These are phyloP conservation scores for Trypanosoma avium DNA, from an alignment of 208 protist genomes.

Conservation along the genomic window DNA sequence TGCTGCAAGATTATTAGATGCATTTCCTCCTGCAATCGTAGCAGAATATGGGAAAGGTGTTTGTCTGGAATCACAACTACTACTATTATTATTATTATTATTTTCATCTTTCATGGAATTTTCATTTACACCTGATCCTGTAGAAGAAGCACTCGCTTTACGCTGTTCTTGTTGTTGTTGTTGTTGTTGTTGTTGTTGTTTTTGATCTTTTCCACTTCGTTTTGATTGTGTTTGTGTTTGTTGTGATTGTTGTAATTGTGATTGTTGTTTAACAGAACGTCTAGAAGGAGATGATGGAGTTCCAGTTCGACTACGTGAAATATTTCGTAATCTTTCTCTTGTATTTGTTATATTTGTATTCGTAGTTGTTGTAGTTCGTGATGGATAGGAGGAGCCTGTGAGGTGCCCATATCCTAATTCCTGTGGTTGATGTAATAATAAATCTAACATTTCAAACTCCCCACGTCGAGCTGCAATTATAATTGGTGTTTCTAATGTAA, in stretches of 20 bases:
- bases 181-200: neutral
- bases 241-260: neutral
- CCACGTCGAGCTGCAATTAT: conserved; percentile 52
- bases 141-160: too few relatives aligned
- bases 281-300: neutral
- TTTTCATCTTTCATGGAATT: neutral
- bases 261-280: neutral
- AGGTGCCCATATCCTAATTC: neutral
- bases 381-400: too few relatives aligned
- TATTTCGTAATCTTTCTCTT: neutral
- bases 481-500: conserved; percentile 55
- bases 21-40: neutral
- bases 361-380: neutral
- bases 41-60: too few relatives aligned
- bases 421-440: conserved; percentile 22
- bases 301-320: neutral
- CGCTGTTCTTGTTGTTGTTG: neutral
- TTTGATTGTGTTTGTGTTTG: neutral
- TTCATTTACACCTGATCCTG: neutral
- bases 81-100: neutral
- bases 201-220: neutral
- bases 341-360: neutral
- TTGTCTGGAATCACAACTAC: neutral
- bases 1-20: neutral
- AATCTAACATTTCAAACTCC: conserved; percentile 19